Evolutionary conservation across 768 basidiomycete genomes (phyloP).

Genomic region (Mycena indigotica): DNA sequence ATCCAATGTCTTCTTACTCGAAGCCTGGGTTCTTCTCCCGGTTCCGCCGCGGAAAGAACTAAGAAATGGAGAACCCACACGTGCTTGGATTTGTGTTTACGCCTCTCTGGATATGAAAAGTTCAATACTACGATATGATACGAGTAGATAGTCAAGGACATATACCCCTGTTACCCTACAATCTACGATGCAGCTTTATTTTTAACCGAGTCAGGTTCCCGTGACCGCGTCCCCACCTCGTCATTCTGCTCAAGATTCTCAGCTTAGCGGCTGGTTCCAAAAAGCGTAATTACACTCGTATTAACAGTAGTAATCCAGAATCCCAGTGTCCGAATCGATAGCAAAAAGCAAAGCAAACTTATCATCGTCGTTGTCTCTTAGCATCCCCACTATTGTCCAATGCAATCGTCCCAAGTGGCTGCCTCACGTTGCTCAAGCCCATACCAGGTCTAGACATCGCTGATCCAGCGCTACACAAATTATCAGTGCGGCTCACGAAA

Average conservation of each 20-base stretch:
- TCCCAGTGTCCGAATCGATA: neutral
- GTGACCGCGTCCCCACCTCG: too few relatives aligned
- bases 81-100: neutral
- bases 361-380: conserved; percentile 48
- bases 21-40: conserved; percentile 35
- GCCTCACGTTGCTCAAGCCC: conserved; percentile 31
- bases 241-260: too few relatives aligned
- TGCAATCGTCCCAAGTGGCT: conserved; percentile 19
- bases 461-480: conserved; percentile 24
- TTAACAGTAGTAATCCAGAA: too few relatives aligned
- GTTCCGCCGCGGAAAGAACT: conserved; percentile 46
- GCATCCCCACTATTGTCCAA: conserved; percentile 41
- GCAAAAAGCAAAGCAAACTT: neutral
- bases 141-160: too few relatives aligned
- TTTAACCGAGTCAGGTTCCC: too few relatives aligned
- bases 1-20: conserved; percentile 34
- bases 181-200: too few relatives aligned
- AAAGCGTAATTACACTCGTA: too few relatives aligned
- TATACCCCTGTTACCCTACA: too few relatives aligned
- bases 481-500: neutral
- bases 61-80: neutral
- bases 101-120: neutral
- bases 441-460: conserved; percentile 25
- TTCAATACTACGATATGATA: neutral
- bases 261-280: too few relatives aligned